phyloP scores from a whole-genome alignment of 805 yeast species.

The Saccharomyces mikatae region DNA sequence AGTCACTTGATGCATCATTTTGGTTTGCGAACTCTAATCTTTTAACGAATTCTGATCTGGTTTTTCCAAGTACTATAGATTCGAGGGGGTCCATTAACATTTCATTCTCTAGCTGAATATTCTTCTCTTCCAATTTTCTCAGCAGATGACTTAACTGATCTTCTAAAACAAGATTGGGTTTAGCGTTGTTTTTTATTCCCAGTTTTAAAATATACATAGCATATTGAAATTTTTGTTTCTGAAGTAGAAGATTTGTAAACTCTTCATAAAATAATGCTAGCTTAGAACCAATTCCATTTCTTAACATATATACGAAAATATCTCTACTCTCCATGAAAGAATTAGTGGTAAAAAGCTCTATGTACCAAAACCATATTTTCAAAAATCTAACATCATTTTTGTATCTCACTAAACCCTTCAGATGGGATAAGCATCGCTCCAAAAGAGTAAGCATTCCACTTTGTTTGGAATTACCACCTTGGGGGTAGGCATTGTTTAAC shows the following conservation, averaged over 20 bases:
- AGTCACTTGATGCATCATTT: background rate
- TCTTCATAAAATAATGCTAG: constrained; percentile 72
- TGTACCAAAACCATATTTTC: constrained; percentile 73
- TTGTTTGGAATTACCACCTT: constrained; percentile 49
- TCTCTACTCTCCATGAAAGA: constrained; percentile 64
- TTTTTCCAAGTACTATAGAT: background rate
- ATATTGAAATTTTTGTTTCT: constrained; percentile 9
- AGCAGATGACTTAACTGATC: background rate
- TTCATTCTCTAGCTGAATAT: background rate
- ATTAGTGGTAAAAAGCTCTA: constrained; percentile 29
- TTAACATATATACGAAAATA: constrained; percentile 60
- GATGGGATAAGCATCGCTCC: constrained; percentile 64
- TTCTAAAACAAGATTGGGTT: constrained; percentile 38
- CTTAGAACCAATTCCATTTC: constrained; percentile 59
- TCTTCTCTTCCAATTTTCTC: background rate
- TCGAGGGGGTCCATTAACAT: background rate
- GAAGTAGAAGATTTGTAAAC: constrained; percentile 44
- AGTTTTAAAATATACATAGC: constrained; percentile 12
- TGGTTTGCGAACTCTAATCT: background rate
- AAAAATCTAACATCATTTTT: constrained; percentile 78
- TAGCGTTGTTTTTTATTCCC: constrained; percentile 46
- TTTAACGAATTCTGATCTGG: background rate
- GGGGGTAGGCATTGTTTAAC: constrained; percentile 56
- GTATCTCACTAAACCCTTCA: constrained; percentile 57
- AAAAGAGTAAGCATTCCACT: constrained; percentile 57